These are phyloP conservation scores for Xerocomus brunneocitrinus DNA, from an alignment of 768 basidiomycete species.

Conservation along the genomic window DNA sequence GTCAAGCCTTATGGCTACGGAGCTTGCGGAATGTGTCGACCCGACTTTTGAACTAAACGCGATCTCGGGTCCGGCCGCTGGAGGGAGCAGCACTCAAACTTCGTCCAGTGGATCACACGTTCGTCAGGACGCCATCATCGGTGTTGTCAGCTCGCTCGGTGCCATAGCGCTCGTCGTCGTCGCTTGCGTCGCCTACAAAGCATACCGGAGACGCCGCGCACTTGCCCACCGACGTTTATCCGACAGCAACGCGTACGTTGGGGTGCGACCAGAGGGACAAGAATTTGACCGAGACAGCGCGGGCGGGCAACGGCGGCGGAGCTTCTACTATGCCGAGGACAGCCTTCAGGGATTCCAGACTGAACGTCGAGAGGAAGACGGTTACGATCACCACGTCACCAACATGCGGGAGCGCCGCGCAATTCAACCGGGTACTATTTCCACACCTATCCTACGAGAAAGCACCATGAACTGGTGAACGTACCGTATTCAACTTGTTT, in stretches of 20 bases:
- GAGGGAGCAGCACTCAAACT: conserved; percentile 16
- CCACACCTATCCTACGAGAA: conserved; percentile 71
- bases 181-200: conserved; percentile 65
- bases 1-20: conserved; percentile 38
- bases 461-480: conserved; percentile 83
- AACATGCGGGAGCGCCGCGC: conserved; percentile 54
- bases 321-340: conserved; percentile 88
- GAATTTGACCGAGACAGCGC: conserved; percentile 76
- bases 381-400: conserved; percentile 32
- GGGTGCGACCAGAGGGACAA: conserved; percentile 56
- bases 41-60: conserved; percentile 57
- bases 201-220: conserved; percentile 62
- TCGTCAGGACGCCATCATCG: conserved; percentile 84
- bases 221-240: conserved; percentile 68
- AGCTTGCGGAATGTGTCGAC: conserved; percentile 67
- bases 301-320: conserved; percentile 66
- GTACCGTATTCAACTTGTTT: not conserved
- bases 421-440: conserved; percentile 60
- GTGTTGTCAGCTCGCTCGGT: conserved; percentile 80
- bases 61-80: conserved; percentile 37
- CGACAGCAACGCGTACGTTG: conserved; percentile 41
- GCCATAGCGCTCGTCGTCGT: conserved; percentile 71
- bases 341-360: conserved; percentile 59
- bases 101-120: conserved; percentile 31
- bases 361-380: conserved; percentile 33